phyloP scores from a whole-genome alignment of 1,284 basidiomycete genomes.

The Pholiota adiposa region DNA sequence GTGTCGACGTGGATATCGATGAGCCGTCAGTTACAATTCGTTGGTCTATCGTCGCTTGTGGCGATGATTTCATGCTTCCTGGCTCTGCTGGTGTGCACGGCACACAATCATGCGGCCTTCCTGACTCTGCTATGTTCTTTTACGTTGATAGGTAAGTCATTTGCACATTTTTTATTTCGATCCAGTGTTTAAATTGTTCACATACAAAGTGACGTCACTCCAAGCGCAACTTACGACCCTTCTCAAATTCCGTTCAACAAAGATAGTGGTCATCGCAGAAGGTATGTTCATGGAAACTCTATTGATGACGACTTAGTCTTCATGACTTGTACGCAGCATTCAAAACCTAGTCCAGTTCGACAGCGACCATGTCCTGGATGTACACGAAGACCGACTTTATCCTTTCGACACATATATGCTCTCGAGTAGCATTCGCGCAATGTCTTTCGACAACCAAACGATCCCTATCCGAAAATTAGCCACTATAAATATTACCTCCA shows the following conservation, averaged over 20 bases:
- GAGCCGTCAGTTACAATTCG: conserved; percentile 59
- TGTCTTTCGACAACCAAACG: conserved; percentile 38
- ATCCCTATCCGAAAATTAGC: conserved; percentile 48
- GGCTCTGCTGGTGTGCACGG: conserved; percentile 55
- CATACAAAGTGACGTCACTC: conserved; percentile 35
- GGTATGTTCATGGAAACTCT: conserved; percentile 35
- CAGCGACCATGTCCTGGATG: conserved; percentile 60
- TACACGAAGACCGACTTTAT: conserved; percentile 55
- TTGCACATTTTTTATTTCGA: neutral
- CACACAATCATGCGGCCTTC: conserved; percentile 50
- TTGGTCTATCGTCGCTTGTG: conserved; percentile 63
- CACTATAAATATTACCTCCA: conserved; percentile 50
- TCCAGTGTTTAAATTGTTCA: neutral
- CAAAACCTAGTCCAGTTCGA: conserved; percentile 62
- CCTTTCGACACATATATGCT: conserved; percentile 62
- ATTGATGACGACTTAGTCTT: neutral
- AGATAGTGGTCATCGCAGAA: conserved; percentile 43
- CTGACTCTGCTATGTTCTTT: conserved; percentile 44
- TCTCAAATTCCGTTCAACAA: conserved; percentile 45
- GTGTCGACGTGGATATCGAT: conserved; percentile 60
- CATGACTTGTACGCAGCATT: conserved; percentile 38
- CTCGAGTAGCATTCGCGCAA: conserved; percentile 49
- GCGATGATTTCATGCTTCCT: conserved; percentile 46
- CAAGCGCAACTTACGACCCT: conserved; percentile 52
- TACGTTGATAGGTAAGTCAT: conserved; percentile 54